Evolutionary conservation across 116 monocot species (phyloP).

Genomic region (Iris pallida): DNA sequence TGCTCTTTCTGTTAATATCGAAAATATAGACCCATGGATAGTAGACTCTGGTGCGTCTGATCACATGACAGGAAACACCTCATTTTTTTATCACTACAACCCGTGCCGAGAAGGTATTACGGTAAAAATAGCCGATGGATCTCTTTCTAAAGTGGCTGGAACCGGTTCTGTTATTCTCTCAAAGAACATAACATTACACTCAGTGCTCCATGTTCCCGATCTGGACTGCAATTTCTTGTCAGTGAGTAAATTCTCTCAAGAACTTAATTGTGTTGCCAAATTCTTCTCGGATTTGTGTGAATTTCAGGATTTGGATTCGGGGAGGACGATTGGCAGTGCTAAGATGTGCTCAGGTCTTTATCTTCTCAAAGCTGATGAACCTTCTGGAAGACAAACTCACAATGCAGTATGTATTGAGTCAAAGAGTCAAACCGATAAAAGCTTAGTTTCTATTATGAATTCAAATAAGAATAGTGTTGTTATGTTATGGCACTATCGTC

Average conservation of each 20-base stretch:
- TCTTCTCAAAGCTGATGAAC: background rate
- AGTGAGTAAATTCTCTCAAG: too few relatives aligned
- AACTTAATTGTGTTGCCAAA: too few relatives aligned
- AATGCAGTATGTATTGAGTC: too few relatives aligned
- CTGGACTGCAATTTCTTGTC: background rate
- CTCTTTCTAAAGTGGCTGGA: background rate
- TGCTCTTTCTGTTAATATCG: background rate
- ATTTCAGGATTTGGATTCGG: background rate
- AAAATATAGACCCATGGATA: background rate
- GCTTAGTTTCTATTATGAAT: too few relatives aligned
- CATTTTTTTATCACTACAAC: background rate
- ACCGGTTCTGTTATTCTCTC: background rate
- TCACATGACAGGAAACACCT: background rate
- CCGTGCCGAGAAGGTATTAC: background rate
- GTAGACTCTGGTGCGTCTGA: background rate
- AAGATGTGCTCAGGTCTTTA: too few relatives aligned
- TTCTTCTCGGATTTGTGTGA: background rate
- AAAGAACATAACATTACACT: background rate
- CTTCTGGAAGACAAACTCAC: constrained; percentile 2
- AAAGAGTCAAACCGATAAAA: too few relatives aligned
- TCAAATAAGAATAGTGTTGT: too few relatives aligned
- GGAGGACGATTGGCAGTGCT: too few relatives aligned
- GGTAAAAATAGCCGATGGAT: background rate
- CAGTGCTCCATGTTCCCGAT: background rate
- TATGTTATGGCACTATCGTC: too few relatives aligned